Evolutionary conservation across 2,329 filamentous ascomycete species (phyloP).

Genomic region (Colletotrichum navitas): DNA sequence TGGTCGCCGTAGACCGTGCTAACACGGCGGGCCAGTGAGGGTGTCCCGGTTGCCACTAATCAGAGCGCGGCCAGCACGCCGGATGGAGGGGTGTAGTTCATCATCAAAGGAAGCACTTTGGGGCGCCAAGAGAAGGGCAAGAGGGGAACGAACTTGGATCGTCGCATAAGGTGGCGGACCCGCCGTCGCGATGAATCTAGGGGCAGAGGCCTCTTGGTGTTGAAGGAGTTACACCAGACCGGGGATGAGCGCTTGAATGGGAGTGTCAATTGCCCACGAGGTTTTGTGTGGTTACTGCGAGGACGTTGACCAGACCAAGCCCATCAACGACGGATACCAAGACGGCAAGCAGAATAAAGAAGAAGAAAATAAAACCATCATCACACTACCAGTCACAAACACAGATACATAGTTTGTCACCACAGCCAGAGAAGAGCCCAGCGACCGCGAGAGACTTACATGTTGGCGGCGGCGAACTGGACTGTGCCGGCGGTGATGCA

Average conservation of each 20-base stretch:
- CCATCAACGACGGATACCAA: neutral
- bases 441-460: too few relatives aligned
- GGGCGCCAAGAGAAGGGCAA: too few relatives aligned
- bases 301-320: neutral
- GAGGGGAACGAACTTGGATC: neutral
- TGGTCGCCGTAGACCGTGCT: too few relatives aligned
- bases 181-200: too few relatives aligned
- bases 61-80: too few relatives aligned
- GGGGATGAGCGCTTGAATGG: neutral
- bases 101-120: too few relatives aligned
- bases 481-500: constrained; percentile 5
- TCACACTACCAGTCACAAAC: neutral
- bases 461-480: neutral
- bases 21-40: too few relatives aligned
- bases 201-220: neutral
- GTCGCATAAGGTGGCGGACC: too few relatives aligned
- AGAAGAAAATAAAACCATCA: neutral
- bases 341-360: neutral
- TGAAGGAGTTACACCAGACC: neutral
- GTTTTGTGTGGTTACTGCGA: neutral
- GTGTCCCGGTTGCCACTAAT: too few relatives aligned
- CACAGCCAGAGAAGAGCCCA: too few relatives aligned
- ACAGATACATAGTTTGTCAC: neutral
- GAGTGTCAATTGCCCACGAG: too few relatives aligned
- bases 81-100: too few relatives aligned